phyloP scores from a whole-genome alignment of 257 asterid species.

The Rehmannia glutinosa region DNA sequence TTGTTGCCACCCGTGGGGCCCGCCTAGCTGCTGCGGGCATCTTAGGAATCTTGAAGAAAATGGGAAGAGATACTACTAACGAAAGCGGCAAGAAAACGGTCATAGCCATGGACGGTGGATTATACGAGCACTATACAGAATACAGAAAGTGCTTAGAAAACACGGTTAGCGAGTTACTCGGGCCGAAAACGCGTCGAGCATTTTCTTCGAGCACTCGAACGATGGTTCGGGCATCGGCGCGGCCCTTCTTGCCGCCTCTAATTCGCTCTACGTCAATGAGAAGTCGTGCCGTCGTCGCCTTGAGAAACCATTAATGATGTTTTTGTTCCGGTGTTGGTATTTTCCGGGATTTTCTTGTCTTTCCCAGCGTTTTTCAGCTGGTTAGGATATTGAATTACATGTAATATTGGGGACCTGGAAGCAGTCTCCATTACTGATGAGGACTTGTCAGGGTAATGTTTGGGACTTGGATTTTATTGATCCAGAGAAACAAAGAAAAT shows the following conservation, averaged over 20 bases:
- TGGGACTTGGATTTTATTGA: neutral
- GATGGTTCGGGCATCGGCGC: conserved; percentile 97
- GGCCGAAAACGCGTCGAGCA: conserved; percentile 32
- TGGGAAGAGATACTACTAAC: conserved; percentile 53
- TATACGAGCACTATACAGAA: conserved; percentile 68
- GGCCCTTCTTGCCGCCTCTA: conserved; percentile 82
- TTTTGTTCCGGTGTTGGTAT: neutral
- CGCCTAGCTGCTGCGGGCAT: conserved; percentile 85
- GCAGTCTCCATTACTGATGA: neutral
- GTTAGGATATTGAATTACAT: neutral
- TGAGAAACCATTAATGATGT: neutral
- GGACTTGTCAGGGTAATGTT: neutral
- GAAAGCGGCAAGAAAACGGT: conserved; percentile 45
- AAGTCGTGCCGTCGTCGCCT: neutral
- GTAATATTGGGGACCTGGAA: neutral
- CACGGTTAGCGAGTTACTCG: conserved; percentile 53
- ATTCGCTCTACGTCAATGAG: conserved; percentile 52
- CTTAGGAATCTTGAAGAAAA: conserved; percentile 62
- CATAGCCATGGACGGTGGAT: conserved; percentile 84
- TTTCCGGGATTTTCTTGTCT: neutral
- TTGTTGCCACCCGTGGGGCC: conserved; percentile 81
- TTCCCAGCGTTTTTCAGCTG: neutral
- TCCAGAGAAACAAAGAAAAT: neutral
- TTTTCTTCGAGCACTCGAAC: conserved; percentile 58
- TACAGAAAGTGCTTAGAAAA: conserved; percentile 63